Base-by-base conservation (phyloP, 495 filamentous ascomycete species). In the Penicillium pancosmium region DNA sequence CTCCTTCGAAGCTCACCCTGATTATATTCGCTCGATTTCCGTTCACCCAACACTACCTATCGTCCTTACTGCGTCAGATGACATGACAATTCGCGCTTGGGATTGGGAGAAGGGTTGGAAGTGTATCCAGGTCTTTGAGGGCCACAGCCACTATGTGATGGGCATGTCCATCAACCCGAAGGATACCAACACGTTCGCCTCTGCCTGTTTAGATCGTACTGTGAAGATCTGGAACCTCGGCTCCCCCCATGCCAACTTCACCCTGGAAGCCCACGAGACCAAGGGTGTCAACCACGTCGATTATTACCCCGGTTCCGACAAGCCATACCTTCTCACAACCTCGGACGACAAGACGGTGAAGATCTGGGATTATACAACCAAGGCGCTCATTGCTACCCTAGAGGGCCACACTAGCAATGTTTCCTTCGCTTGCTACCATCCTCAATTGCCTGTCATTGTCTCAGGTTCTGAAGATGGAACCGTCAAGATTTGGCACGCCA, bases 81-180 rank as follows among this genome's bases (percentile, higher is more conserved):
- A 99, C 68, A 98, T 98, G 94, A 97, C 91, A 36, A 97, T 99
- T 66, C 97, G 96, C 79, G 80, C 97, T 54, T 99, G 95, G 95
- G 92, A 99, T 76, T 99, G 94, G 94, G 94, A 98, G 65, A 93
- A 91, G 71, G 84, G 84, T 61, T 99, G 95, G 95, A 98, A 97
- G 74, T 97, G 93, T 65, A 91, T 98, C 16, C 91, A 97, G 71
- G 88, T 97, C 43, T 99, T 97, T 66, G 94, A 99, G 71, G 94
- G 94, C n/a, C 96, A 99, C 68, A 89, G 87, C 66, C 92, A 97
- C 76, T 97, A 92, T 80, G 94, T 98, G 41, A 98, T 98, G 95
- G 92, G 92, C n/a, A 82, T 99, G 61, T 87, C 95, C n/a, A 96
- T 99, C 72, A 98, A 99, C 74, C 94, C 94, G 15, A 99, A 98